Conservation (phyloP, 176 grass and related monocot genomes). For the Pharus latifolius region DNA sequence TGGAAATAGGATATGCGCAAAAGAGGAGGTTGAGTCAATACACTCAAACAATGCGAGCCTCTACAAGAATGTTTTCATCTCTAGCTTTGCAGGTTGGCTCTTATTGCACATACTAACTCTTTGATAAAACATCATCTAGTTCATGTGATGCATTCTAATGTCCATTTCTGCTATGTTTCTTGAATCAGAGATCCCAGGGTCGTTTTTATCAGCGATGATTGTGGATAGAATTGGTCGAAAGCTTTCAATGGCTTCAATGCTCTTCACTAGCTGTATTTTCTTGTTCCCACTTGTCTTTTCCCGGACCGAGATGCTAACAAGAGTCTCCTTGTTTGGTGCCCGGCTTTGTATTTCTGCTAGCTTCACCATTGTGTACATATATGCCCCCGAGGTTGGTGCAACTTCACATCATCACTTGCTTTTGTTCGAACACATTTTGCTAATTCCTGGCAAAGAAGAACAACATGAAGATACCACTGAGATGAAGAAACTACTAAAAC, state of each 20-base stretch:
- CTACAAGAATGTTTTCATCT: slow-evolving; percentile 90
- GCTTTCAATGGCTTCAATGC: slow-evolving; percentile 91
- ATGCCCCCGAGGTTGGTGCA: slow-evolving; percentile 81
- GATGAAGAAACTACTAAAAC: too few relatives aligned
- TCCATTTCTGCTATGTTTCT: background rate
- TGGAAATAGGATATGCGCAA: slow-evolving; percentile 58
- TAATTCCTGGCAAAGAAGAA: too few relatives aligned
- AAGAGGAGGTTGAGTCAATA: slow-evolving; percentile 34
- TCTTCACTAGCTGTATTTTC: slow-evolving; percentile 68
- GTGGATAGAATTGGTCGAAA: slow-evolving; percentile 85
- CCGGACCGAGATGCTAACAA: slow-evolving; percentile 50
- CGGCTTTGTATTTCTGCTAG: slow-evolving; percentile 78
- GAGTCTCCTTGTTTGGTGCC: slow-evolving; percentile 65
- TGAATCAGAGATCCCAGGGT: slow-evolving; percentile 82
- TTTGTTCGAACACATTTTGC: background rate
- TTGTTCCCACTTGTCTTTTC: slow-evolving; percentile 75
- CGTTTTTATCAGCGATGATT: slow-evolving; percentile 55
- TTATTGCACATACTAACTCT: background rate
- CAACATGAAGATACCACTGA: too few relatives aligned
- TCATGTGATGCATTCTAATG: background rate
- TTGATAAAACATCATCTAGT: background rate
- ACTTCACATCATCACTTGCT: background rate
- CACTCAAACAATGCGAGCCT: slow-evolving; percentile 51
- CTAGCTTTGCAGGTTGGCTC: slow-evolving; percentile 84
- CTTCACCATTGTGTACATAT: slow-evolving; percentile 89